Evolutionary conservation across 495 filamentous ascomycete species (phyloP), one percentile per base, ranked within the genome.

Genomic region (Xylaria nigripes): DNA sequence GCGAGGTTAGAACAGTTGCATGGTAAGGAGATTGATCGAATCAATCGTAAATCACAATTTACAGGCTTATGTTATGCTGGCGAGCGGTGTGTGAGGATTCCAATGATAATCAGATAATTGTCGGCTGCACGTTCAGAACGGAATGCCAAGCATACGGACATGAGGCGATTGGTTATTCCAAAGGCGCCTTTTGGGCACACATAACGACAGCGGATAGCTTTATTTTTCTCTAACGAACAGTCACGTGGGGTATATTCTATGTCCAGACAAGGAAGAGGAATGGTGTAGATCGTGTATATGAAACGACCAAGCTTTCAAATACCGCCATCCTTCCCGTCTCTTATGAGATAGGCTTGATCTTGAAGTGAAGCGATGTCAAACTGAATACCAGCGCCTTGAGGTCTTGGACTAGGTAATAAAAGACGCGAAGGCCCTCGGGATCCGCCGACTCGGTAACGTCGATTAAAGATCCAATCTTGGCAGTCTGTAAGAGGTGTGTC

Each of bases 331-430:
- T 23, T 16, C 30, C 10, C 48, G 12, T 51, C 15, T 19, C 22
- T 32, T 42, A 66, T 22, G 64, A 90, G 59, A 91, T 90, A n/a
- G 87, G 87, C 70, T 91, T 91, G 72, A 90, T 90, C 84, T 97
- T 99, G 79, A 97, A 99, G 72, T 99, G 94, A 46, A 99, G 79
- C 10, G 88, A 87, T 59, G 96, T 97, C 27, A 99, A 74, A 27
- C 91, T 95, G 71, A 99, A 99, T 2, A 97, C 87, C 24, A 99
- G 81, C 13, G 93, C 93, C 73, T 97, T 97, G 45, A 99, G 75
- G 63, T 99, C 94, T 67, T 97, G 94, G 4, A 97, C 92, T 0
- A 99, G 86, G 65, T 99, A 99, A 76, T 99, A 97, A 70, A 99
- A 99, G n/a, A 99, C 94, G 12, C 94, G 82, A 13, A 99, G 80